Percentiles rank a stretch among this genome's conserved stretches.
phyloP scores from a whole-genome alignment of 352 stramenopile genomes.

The Pythium biforme region DNA sequence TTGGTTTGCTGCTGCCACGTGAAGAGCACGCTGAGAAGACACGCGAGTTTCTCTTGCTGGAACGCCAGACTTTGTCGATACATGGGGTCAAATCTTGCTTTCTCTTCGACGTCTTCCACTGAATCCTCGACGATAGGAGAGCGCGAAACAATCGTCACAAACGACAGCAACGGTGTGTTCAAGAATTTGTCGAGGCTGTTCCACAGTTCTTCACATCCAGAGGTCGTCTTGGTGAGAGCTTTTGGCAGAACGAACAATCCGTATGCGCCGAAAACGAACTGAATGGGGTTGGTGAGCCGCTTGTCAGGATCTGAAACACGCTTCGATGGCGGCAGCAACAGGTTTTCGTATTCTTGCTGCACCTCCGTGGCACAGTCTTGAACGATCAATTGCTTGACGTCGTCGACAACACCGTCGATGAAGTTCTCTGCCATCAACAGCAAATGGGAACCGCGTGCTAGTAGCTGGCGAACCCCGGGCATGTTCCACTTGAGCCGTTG shows the following conservation, averaged over 20 bases:
- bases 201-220: slow-evolving; percentile 28
- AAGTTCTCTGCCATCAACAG: slow-evolving; percentile 34
- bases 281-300: slow-evolving; percentile 28
- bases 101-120: slow-evolving; percentile 43
- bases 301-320: slow-evolving; percentile 18
- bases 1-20: slow-evolving; percentile 33
- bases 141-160: slow-evolving; percentile 36
- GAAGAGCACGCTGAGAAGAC: slow-evolving; percentile 40
- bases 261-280: slow-evolving; percentile 40
- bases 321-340: slow-evolving; percentile 52
- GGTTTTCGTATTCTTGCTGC: slow-evolving; percentile 44
- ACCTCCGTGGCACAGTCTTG: slow-evolving; percentile 22
- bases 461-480: slow-evolving; percentile 43
- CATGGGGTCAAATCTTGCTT: slow-evolving; percentile 31
- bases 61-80: slow-evolving; percentile 46
- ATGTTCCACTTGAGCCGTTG: slow-evolving; percentile 60
- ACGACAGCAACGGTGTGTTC: slow-evolving; percentile 31
- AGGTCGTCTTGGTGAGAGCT: slow-evolving; percentile 3
- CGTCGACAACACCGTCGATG: slow-evolving; percentile 4
- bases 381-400: slow-evolving; percentile 7
- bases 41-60: slow-evolving; percentile 37
- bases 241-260: slow-evolving; percentile 52
- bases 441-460: slow-evolving; percentile 47
- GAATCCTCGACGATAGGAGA: slow-evolving; percentile 50
- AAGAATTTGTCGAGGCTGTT: slow-evolving; percentile 34